phyloP scores from a whole-genome alignment of 1,284 basidiomycete genomes.

The Leccinum pallidistipes region DNA sequence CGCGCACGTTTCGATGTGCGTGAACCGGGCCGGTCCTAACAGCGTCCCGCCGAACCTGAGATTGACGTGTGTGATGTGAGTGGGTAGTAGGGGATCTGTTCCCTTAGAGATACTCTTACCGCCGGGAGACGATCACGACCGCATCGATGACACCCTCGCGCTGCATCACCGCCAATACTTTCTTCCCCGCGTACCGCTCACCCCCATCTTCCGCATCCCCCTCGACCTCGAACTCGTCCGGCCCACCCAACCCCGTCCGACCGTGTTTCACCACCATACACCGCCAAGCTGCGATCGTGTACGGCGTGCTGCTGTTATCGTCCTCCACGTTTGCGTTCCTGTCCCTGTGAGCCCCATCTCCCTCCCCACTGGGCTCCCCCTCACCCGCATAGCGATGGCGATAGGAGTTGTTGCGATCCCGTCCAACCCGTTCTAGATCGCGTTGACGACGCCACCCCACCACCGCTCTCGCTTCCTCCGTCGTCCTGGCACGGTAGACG shows the following conservation, averaged over 20 bases:
- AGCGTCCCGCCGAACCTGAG: constrained; percentile 80
- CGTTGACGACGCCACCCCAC: neutral
- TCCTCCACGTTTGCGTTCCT: neutral
- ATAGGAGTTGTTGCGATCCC: constrained; percentile 38
- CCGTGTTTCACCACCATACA: constrained; percentile 71
- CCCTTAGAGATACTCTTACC: constrained; percentile 44
- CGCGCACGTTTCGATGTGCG: constrained; percentile 75
- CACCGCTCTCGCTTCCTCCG: constrained; percentile 45
- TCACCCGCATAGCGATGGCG: neutral
- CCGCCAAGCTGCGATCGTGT: constrained; percentile 75
- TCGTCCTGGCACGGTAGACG: constrained; percentile 53
- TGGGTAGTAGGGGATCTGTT: neutral
- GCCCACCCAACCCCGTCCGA: constrained; percentile 62
- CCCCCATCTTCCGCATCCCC: constrained; percentile 68
- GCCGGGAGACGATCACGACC: constrained; percentile 73
- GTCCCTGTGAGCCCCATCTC: neutral
- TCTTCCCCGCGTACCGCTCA: constrained; percentile 65
- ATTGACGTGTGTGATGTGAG: neutral
- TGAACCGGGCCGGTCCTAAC: constrained; percentile 69
- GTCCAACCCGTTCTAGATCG: neutral
- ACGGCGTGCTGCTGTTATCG: constrained; percentile 30
- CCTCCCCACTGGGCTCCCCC: neutral
- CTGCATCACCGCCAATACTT: constrained; percentile 70
- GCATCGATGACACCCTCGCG: constrained; percentile 60
- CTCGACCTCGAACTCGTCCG: constrained; percentile 70